phyloP scores from a whole-genome alignment of 257 asterid genomes.

The Solanum sejunctum region DNA sequence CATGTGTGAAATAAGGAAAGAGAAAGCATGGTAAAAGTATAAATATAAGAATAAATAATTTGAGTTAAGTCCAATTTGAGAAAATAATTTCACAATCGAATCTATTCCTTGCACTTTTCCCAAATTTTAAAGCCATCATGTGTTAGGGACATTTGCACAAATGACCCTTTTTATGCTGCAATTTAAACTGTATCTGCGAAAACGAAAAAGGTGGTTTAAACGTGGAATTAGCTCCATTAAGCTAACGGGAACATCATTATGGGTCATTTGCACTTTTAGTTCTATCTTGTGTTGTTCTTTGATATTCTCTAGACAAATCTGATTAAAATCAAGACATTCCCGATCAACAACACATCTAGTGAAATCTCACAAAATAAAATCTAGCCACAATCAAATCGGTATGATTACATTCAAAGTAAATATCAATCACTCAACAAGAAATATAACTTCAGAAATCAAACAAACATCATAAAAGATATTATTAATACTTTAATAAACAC shows the following conservation, averaged over 20 bases:
- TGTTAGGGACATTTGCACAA: not conserved
- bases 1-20: too few relatives aligned
- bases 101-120: too few relatives aligned
- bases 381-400: too few relatives aligned
- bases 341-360: too few relatives aligned
- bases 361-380: too few relatives aligned
- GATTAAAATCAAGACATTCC: not conserved
- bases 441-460: not conserved
- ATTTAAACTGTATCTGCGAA: not conserved
- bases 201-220: not conserved
- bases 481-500: not conserved
- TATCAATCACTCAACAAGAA: not conserved
- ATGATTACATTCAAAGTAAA: not conserved
- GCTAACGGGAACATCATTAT: not conserved
- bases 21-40: too few relatives aligned
- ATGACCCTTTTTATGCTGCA: not conserved
- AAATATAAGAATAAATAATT: too few relatives aligned
- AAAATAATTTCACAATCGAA: too few relatives aligned
- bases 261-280: not conserved
- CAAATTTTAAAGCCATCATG: too few relatives aligned
- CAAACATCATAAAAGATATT: not conserved
- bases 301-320: not conserved
- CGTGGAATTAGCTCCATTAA: not conserved
- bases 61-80: too few relatives aligned
- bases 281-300: not conserved